Conservation (phyloP, 345 rosid species). For the Eucalyptus sp. region DNA sequence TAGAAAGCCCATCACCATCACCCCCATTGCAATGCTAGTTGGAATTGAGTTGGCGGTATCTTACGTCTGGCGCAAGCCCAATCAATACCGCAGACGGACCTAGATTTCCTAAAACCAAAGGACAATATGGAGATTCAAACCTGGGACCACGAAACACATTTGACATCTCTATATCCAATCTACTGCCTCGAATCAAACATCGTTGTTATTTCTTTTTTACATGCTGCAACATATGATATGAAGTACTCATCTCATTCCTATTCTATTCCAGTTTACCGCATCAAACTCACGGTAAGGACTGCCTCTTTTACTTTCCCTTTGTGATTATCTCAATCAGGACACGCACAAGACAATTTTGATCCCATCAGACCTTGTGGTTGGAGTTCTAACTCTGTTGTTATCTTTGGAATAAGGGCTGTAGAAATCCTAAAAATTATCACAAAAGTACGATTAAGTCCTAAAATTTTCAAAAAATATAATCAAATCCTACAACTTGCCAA, state of each 20-base stretch:
- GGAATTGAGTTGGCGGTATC: background rate
- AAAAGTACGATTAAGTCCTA: too few relatives aligned
- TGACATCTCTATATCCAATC: background rate
- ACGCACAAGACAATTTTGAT: background rate
- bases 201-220: background rate
- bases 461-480: too few relatives aligned
- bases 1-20: background rate
- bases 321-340: background rate
- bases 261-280: background rate
- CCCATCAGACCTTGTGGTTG: background rate
- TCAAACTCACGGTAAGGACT: background rate
- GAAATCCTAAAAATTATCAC: too few relatives aligned
- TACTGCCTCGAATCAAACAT: background rate
- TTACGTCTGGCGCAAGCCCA: background rate
- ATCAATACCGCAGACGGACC: background rate
- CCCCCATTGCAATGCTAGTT: background rate
- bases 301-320: background rate
- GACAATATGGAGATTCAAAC: background rate
- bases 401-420: background rate
- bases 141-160: background rate
- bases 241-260: background rate
- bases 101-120: background rate
- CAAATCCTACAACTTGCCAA: too few relatives aligned
- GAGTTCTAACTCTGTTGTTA: background rate
- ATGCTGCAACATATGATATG: background rate